These are phyloP conservation scores for Papiliotrema flavescens DNA, from an alignment of 1,284 basidiomycete species.

Conservation along the genomic window DNA sequence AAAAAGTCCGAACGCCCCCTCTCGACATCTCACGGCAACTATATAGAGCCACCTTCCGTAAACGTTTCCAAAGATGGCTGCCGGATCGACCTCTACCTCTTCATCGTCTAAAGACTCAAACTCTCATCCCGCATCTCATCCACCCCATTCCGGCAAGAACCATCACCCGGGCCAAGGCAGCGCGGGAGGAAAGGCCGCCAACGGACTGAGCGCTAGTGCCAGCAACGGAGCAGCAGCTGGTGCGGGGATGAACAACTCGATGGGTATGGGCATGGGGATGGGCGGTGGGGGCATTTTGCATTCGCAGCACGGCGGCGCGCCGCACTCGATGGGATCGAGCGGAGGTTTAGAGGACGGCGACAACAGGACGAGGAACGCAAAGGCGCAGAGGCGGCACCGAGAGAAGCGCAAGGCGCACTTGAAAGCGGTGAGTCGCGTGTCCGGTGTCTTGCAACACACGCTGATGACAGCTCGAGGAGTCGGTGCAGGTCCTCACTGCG, in stretches of 20 bases:
- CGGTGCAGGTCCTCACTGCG: constrained; percentile 31
- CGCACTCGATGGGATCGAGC: not conserved
- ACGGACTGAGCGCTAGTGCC: not conserved
- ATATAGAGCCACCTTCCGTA: too few relatives aligned
- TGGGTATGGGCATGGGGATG: not conserved
- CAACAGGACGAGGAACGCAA: constrained; percentile 63
- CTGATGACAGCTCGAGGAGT: constrained; percentile 37
- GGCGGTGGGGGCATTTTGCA: not conserved
- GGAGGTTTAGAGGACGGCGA: constrained; percentile 32
- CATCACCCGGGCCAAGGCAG: not conserved
- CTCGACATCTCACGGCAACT: too few relatives aligned
- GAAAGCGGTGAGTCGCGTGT: constrained; percentile 61
- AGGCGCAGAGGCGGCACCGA: constrained; percentile 82
- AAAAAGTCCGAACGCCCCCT: too few relatives aligned
- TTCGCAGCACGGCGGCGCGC: not conserved
- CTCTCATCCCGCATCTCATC: too few relatives aligned
- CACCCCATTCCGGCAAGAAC: too few relatives aligned
- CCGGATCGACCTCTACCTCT: too few relatives aligned
- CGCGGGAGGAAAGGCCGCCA: not conserved
- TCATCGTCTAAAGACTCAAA: too few relatives aligned
- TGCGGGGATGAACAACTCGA: not conserved
- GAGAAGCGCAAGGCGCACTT: constrained; percentile 91
- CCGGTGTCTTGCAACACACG: not conserved
- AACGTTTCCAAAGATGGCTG: too few relatives aligned
- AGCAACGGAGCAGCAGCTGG: not conserved